phyloP scores from a whole-genome alignment of 75 land plant species.

The Cunninghamia lanceolata region DNA sequence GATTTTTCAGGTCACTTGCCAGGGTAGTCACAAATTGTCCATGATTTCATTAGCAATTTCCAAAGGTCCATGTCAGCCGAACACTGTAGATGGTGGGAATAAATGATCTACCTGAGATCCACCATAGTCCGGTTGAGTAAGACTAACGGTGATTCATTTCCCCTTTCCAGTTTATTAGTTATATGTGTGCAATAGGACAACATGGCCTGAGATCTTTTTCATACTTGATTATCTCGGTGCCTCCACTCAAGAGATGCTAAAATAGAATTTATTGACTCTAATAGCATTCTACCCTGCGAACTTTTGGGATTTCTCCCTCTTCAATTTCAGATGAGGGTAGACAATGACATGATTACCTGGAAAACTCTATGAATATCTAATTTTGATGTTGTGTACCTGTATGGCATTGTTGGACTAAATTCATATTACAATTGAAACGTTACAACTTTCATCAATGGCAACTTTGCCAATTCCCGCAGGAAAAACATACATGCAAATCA shows the following conservation, averaged over 20 bases:
- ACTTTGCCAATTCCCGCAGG: background rate
- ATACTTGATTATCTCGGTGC: background rate
- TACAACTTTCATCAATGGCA: background rate
- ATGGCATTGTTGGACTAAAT: constrained; percentile 1
- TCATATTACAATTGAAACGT: background rate
- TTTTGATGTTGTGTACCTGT: background rate
- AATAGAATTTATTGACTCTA: background rate
- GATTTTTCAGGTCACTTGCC: background rate
- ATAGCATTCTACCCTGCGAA: background rate
- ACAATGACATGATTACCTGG: background rate
- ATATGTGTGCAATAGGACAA: background rate
- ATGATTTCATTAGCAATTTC: background rate
- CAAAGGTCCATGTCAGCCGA: background rate
- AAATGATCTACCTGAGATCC: background rate
- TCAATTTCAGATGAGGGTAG: background rate
- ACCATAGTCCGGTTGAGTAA: background rate
- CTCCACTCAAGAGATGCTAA: background rate
- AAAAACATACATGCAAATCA: background rate
- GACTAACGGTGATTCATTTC: background rate
- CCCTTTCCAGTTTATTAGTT: background rate
- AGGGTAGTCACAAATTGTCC: background rate
- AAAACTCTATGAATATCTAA: background rate
- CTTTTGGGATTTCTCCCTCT: background rate
- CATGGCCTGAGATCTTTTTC: background rate
- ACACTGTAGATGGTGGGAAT: background rate